Evolutionary conservation across 2,329 filamentous ascomycete genomes (phyloP), one percentile per base, ranked within the genome.

Genomic region (Nemania serpens): DNA sequence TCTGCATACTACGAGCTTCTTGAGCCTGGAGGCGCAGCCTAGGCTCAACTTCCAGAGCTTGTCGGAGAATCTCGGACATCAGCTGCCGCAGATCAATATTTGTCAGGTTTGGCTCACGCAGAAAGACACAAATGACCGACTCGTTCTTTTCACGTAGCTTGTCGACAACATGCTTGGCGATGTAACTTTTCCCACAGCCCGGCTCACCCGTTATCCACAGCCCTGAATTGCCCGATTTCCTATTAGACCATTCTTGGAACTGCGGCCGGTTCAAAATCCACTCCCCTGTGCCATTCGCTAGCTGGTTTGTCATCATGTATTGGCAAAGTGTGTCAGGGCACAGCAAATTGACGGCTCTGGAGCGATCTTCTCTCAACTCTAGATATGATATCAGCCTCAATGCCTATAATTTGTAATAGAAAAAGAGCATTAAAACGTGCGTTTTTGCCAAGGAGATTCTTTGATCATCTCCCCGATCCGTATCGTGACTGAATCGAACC

Each of bases 161-260:
- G 17, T 56, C 53, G 22, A 56, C 34, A 17, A 56, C n/a, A 22
- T 41, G 11, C 20, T 49, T 56, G 12, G 53, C 53, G 36, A 56
- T 29, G 36, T 56, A 56, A 22, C 53, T 56, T 49, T 56, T 56
- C 2, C 53, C 53, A 42, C 53, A 56, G 10, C 53, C 53, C 15
- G 53, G 43, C 7, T 41, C 36, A 2, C 53, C 45, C 5, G 45
- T 17, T 10, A 56, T 42, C 53, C 53, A 56, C 5, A 56, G 36
- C 36, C 15, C 12, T 18, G 34, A n/a, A 34, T 33, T 49, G 5
- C 22, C 10, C 5, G 20, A 42, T 22, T 20, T 49, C 36, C 17
- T 17, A 9, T 49, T 7, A 12, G 33, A 15, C 53, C 53, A 56
- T 5, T 41, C 36, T 25, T 42, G 5, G 43, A 37, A 56, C n/a